Conservation (phyloP, 768 basidiomycete genomes). For the Rhizopogon vinicolor region DNA sequence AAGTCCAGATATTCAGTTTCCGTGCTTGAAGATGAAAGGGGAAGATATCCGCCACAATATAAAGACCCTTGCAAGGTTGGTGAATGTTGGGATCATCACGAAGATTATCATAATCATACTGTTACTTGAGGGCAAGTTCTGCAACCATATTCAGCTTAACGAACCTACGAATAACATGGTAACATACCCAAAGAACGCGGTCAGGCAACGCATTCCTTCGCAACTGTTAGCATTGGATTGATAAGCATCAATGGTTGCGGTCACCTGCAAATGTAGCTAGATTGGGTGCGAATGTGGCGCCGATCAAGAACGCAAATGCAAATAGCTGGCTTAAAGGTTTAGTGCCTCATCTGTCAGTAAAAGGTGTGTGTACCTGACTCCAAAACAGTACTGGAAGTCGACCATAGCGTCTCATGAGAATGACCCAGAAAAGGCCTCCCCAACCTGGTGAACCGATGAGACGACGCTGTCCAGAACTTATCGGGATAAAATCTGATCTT, state of each 20-base stretch:
- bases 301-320: conserved; percentile 42
- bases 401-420: conserved; percentile 27
- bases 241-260: conserved; percentile 1
- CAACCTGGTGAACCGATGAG: conserved; percentile 14
- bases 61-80: conserved; percentile 30
- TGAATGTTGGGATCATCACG: neutral
- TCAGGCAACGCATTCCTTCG: conserved; percentile 26
- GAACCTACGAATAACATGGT: neutral
- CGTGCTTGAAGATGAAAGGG: conserved; percentile 52
- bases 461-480: neutral
- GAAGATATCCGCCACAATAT: conserved; percentile 45
- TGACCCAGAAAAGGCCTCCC: conserved; percentile 25
- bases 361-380: conserved; percentile 13
- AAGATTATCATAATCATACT: conserved; percentile 18
- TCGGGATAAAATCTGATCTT: neutral
- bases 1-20: conserved; percentile 50
- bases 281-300: conserved; percentile 48
- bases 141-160: neutral
- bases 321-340: conserved; percentile 24
- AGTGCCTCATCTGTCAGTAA: neutral
- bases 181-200: conserved; percentile 26
- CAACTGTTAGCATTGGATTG: neutral
- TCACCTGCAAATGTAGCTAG: conserved; percentile 43
- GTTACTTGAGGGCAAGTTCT: conserved; percentile 51
- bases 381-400: conserved; percentile 26